Evolutionary conservation across 371 early-diverging fungal species (phyloP).

Genomic region (Mucor lusitanicus): DNA sequence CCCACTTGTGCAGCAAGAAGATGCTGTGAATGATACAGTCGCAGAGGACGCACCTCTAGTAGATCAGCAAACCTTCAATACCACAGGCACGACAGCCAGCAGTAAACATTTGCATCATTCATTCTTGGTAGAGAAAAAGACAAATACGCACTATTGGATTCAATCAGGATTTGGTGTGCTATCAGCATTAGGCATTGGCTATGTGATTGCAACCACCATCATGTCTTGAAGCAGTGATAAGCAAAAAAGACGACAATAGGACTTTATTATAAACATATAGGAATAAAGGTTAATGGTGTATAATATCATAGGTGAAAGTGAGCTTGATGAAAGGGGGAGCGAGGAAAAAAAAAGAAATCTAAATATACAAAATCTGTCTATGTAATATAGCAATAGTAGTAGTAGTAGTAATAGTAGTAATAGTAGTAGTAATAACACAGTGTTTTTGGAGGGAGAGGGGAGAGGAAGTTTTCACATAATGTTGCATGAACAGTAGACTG

Average conservation of each 20-base stretch:
- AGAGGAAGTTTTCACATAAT: constrained; percentile 19
- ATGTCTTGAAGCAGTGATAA: not conserved
- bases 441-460: not conserved
- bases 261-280: not conserved
- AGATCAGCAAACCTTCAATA: not conserved
- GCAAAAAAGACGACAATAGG: not conserved
- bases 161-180: constrained; percentile 11
- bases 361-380: constrained; percentile 10
- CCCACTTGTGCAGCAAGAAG: constrained; percentile 22
- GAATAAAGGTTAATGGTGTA: not conserved
- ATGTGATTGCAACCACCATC: constrained; percentile 5
- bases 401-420: not conserved
- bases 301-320: not conserved
- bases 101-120: constrained; percentile 12
- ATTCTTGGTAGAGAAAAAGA: constrained; percentile 12
- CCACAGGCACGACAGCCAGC: not conserved
- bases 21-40: not conserved
- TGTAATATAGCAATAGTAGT: not conserved
- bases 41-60: not conserved
- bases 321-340: not conserved
- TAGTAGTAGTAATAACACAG: not conserved
- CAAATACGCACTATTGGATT: not conserved
- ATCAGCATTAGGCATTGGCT: constrained; percentile 4
- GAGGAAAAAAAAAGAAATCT: not conserved
- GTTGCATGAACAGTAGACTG: constrained; percentile 39